Evolutionary conservation across 371 early-diverging fungal species (phyloP), one percentile per base, ranked within the genome.

Genomic region (Lichtheimia hyalospora): DNA sequence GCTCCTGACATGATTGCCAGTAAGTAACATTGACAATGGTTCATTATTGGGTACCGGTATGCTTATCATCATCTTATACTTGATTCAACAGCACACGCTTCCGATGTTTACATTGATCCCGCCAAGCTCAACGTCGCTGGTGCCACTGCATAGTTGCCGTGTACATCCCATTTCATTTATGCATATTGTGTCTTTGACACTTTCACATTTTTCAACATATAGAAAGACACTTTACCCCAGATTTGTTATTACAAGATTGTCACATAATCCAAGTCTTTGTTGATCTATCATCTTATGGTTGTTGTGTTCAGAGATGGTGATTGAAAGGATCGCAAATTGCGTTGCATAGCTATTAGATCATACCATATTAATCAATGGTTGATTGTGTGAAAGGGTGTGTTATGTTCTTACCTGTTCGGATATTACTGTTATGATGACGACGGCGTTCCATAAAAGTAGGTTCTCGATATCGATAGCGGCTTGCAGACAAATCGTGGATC

Each of bases 31-130:
- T n/a, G 5, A 25, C 25, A 34, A 34, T 34, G 28, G 51, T 40
- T n/a, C n/a, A n/a, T n/a, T n/a, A 12, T n/a, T 54, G 20, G 21
- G 7, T 43, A 40, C 50, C 5, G 0, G n/a, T 3, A 5, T 23
- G n/a, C 42, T 15, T 52, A 23, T 54, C 25, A 2, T 53, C 14
- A 43, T 56, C 5, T 25, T n/a, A 39, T 60, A 12, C 27, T 44
- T 27, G 40, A 1, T 55, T 28, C n/a, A 41, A 28, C 61, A 78
- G 85, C 81, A 52, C 92, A 97, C 70, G 82, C 86, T 51, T 86
- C 90, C 58, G 98, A 96, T 77, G 96, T 97, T 20, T 91, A 92
- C 71, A 94, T 96, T 59, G 84, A 84, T 15, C 72, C 86, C 10
- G 57, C 70, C 12, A 70, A 82, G 54, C 59, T 83, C 59, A 80